A percentile compares a stretch with the other conserved stretches of the same genome.
Evolutionary conservation across 1,284 basidiomycete species (phyloP).

Genomic region (Apiotrichum sp.): DNA sequence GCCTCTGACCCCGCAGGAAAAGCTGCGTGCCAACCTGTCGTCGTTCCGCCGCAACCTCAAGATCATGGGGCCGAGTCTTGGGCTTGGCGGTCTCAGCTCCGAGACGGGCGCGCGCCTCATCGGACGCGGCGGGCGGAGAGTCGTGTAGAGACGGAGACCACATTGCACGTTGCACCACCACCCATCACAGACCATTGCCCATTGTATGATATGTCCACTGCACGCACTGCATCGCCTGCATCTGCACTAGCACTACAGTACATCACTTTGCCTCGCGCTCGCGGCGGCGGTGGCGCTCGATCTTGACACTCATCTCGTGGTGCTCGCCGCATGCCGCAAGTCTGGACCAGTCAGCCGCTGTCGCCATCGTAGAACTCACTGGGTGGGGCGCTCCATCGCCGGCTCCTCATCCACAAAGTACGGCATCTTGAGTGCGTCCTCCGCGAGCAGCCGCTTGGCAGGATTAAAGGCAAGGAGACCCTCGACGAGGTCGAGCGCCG

Average conservation of each 20-base stretch:
- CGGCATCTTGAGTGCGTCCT: constrained; percentile 67
- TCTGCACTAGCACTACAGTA: too few species aligned
- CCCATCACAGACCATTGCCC: too few species aligned
- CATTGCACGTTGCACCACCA: background rate
- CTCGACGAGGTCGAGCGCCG: constrained; percentile 78
- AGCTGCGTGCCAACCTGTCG: constrained; percentile 4
- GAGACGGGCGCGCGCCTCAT: constrained; percentile 30
- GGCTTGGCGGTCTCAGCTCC: constrained; percentile 25
- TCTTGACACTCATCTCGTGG: constrained; percentile 47
- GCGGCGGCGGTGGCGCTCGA: constrained; percentile 7
- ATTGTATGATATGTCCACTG: too few species aligned
- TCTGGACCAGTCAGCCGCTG: constrained; percentile 11
- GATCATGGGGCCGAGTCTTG: constrained; percentile 30
- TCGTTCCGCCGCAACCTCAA: constrained; percentile 35
- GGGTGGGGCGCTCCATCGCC: constrained; percentile 62
- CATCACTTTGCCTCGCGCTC: constrained; percentile 7
- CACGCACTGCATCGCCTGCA: too few species aligned
- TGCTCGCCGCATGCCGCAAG: constrained; percentile 39
- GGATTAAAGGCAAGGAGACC: constrained; percentile 80
- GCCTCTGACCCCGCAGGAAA: constrained; percentile 14
- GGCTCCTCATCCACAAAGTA: constrained; percentile 83
- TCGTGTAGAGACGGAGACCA: background rate
- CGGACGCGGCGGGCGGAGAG: constrained; percentile 17
- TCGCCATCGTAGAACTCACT: constrained; percentile 54
- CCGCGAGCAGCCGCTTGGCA: constrained; percentile 64